Percentiles rank a stretch among this genome's conserved stretches.
These are phyloP conservation scores for Colletotrichum sp. DNA, from an alignment of 2,329 filamentous ascomycete species.

Conservation along the genomic window DNA sequence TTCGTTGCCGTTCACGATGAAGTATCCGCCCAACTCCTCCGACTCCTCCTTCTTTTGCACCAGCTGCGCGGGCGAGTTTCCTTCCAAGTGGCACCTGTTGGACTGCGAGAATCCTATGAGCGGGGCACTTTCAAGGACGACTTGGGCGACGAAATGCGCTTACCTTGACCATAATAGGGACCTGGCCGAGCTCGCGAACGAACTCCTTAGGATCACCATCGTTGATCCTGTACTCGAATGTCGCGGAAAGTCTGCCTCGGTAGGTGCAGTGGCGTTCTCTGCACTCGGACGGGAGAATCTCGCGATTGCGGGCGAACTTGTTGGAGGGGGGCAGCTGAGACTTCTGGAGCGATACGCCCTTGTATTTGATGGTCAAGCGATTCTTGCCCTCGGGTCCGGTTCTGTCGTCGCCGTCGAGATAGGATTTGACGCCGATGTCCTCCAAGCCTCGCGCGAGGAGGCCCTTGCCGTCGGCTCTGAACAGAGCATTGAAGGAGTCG, in stretches of 20 bases:
- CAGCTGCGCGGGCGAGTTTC: constrained; percentile 80
- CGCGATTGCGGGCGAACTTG: constrained; percentile 82
- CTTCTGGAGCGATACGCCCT: constrained; percentile 83
- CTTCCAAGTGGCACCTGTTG: constrained; percentile 88
- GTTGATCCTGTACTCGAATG: constrained; percentile 87
- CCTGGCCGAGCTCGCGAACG: constrained; percentile 82
- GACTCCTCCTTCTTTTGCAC: constrained; percentile 92
- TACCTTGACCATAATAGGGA: constrained; percentile 94
- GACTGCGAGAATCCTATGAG: constrained; percentile 59
- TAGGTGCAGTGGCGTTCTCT: constrained; percentile 94
- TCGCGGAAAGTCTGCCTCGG: constrained; percentile 81
- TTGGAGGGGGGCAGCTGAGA: constrained; percentile 80
- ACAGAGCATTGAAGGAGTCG: constrained; percentile 92
- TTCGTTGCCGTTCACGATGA: constrained; percentile 96
- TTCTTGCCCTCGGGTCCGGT: constrained; percentile 69
- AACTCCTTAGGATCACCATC: constrained; percentile 84
- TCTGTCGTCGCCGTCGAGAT: constrained; percentile 80
- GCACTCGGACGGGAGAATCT: constrained; percentile 91
- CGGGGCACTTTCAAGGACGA: constrained; percentile 10
- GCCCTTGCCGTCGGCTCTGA: constrained; percentile 69
- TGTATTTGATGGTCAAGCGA: constrained; percentile 77
- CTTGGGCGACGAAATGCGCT: constrained; percentile 30
- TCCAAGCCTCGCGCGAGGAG: constrained; percentile 75
- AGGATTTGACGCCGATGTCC: constrained; percentile 90
- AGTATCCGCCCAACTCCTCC: constrained; percentile 95